Evolutionary conservation across 1,139 yeast genomes (phyloP).

Genomic region (Tardiomyces depauwii): DNA sequence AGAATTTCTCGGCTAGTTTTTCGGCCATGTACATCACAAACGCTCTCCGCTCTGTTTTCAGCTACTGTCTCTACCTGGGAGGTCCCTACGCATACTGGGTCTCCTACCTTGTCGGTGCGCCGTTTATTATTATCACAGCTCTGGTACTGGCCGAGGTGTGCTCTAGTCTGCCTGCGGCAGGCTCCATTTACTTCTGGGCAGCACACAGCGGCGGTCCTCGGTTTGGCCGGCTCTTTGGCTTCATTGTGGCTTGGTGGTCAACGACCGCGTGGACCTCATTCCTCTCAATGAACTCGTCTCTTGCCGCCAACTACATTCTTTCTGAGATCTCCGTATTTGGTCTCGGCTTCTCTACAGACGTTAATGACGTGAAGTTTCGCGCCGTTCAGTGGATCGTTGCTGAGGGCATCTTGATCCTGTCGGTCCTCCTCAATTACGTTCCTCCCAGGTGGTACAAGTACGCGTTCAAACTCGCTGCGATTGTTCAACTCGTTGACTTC

Average conservation of each 20-base stretch:
- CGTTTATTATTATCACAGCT: constrained; percentile 17
- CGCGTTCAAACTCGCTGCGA: constrained; percentile 14
- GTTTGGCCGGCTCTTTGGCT: constrained; percentile 17
- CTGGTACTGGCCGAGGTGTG: constrained; percentile 19
- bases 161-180: constrained; percentile 23
- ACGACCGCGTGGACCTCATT: constrained; percentile 20
- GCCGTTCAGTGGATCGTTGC: constrained; percentile 19
- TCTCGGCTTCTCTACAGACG: constrained; percentile 10
- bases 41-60: constrained; percentile 13
- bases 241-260: constrained; percentile 21
- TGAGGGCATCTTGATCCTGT: constrained; percentile 13
- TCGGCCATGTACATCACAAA: constrained; percentile 12
- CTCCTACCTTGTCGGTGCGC: constrained; percentile 11
- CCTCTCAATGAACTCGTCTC: constrained; percentile 15
- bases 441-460: constrained; percentile 15
- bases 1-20: constrained; percentile 18
- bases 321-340: constrained; percentile 17
- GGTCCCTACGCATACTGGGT: constrained; percentile 21
- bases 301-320: constrained; percentile 15
- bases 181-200: constrained; percentile 22
- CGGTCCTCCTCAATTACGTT: constrained; percentile 14
- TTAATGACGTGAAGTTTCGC: constrained; percentile 14
- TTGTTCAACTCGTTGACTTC: constrained; percentile 14
- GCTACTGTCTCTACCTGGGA: constrained; percentile 15
- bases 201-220: constrained; percentile 17